phyloP scores from a whole-genome alignment of 495 filamentous ascomycete species.

The Penicillium alfredii region DNA sequence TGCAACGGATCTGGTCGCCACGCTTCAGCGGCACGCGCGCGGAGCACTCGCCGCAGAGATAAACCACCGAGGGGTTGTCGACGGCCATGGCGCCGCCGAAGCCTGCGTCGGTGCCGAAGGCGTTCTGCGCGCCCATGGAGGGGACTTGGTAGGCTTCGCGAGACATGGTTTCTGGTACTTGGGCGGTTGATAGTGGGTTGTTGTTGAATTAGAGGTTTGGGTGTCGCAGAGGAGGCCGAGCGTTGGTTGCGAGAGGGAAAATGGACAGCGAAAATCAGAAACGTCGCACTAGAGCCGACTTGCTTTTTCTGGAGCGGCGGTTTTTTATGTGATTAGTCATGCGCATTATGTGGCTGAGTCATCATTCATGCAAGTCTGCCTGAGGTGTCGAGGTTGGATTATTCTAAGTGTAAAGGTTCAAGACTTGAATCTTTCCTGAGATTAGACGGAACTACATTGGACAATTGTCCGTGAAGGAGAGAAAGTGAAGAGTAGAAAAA shows the following conservation, averaged over 20 bases:
- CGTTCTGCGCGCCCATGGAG: conserved; percentile 31
- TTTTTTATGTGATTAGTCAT: conserved; percentile 6
- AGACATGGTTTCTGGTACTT: conserved; percentile 44
- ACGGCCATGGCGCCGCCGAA: conserved; percentile 20
- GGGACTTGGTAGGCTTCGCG: conserved; percentile 48
- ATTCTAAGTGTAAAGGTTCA: too few relatives aligned
- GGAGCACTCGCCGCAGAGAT: conserved; percentile 93
- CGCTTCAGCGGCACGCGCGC: conserved; percentile 71
- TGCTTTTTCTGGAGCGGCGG: conserved; percentile 8
- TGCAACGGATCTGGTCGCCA: conserved; percentile 86
- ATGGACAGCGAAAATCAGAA: too few relatives aligned
- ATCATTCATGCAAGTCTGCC: neutral
- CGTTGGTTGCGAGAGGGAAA: neutral
- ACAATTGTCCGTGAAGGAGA: too few relatives aligned
- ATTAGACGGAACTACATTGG: too few relatives aligned
- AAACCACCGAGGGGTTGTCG: conserved; percentile 56
- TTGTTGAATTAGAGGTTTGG: neutral
- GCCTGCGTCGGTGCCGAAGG: conserved; percentile 32
- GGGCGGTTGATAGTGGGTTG: neutral
- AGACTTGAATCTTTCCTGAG: too few relatives aligned
- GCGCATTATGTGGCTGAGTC: neutral
- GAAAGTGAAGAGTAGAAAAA: too few relatives aligned
- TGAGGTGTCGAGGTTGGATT: too few relatives aligned
- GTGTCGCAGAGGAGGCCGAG: conserved; percentile 1
- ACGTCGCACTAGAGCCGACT: too few relatives aligned